Conservation (phyloP, 164 flowering plant genomes). For the Magnolia officinalis region DNA sequence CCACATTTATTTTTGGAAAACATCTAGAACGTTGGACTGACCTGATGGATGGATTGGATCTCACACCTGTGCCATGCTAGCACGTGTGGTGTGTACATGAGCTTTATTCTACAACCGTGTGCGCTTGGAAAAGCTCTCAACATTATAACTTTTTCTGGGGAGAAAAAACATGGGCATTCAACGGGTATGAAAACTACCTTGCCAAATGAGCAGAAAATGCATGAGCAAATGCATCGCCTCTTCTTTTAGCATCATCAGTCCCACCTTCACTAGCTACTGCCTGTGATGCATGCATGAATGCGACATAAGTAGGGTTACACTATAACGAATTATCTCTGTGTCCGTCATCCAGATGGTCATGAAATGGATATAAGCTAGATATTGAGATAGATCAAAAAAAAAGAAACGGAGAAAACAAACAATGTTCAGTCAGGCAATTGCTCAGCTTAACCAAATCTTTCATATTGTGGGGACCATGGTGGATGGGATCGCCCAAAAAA, state of each 20-base stretch:
- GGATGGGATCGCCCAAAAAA: not conserved
- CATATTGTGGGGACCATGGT: not conserved
- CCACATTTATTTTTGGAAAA: not conserved
- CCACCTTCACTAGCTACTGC: slow-evolving; percentile 99
- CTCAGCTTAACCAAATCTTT: not conserved
- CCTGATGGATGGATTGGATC: too few species aligned
- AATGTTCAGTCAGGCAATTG: not conserved
- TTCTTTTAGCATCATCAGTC: slow-evolving; percentile 95
- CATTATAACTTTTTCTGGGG: not conserved
- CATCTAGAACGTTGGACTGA: too few species aligned
- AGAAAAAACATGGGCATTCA: not conserved
- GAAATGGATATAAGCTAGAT: slow-evolving; percentile 2
- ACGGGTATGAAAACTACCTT: slow-evolving; percentile 39
- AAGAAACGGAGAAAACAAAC: not conserved
- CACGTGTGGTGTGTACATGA: too few species aligned
- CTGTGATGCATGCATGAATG: slow-evolving; percentile 29
- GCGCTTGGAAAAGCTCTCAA: not conserved
- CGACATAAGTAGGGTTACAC: not conserved
- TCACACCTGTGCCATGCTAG: too few species aligned
- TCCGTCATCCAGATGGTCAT: not conserved
- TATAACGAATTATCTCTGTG: not conserved
- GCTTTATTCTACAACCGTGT: too few species aligned
- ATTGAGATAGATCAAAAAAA: not conserved
- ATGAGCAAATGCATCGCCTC: slow-evolving; percentile 98
- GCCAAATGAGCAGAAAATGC: slow-evolving; percentile 97